Evolutionary conservation across 1,139 yeast species (phyloP), one percentile per base, ranked within the genome.

Genomic region (Zygoascus sp.): DNA sequence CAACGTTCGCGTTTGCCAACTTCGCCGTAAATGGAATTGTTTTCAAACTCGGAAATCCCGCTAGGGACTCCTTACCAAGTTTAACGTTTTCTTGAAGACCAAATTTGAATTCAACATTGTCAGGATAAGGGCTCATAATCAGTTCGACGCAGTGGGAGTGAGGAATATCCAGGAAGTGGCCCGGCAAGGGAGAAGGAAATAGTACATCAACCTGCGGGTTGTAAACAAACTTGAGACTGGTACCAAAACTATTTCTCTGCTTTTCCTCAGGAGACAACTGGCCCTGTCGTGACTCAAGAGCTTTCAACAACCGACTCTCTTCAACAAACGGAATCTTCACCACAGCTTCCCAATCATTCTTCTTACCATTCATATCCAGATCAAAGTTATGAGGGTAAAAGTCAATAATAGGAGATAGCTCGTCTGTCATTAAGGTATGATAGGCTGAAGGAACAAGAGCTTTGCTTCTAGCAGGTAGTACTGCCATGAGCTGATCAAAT

Each of bases 291-390:
- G 95, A 84, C 42, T 69, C 73, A 74, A 94, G 78, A 0, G 92
- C 90, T 2, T 74, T 79, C 45, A 85, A 69, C 51, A 92, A 74
- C 52, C 92, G 75, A 30, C 77, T 69, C 60, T 85, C 90, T 57
- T 94, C 97, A 45, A 92, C 97, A 73, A 94, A 94, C 10, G 95
- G 84, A 53, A 92, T 77, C 61, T 88, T 78, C n/a, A 92, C 96
- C 48, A 92, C 97, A 7, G 97, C 97, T 69, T 92, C 98, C 99
- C 99, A 92, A 44, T 87, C 83, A 6, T 95, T 95, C 47, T 90
- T 86, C 64, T 92, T 94, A 45, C 97, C 98, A 62, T 92, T 94
- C 77, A 81, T 74, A 68, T 94, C 98, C 42, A 88, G 75, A 48
- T 82, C 90, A 53, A 92, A 96, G 53, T 87, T 88, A 52, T 77